A percentile compares a stretch with the other conserved stretches of the same genome.
These are phyloP conservation scores for Hortaea sp. DNA, from an alignment of 2,329 filamentous ascomycete species.

Conservation along the genomic window DNA sequence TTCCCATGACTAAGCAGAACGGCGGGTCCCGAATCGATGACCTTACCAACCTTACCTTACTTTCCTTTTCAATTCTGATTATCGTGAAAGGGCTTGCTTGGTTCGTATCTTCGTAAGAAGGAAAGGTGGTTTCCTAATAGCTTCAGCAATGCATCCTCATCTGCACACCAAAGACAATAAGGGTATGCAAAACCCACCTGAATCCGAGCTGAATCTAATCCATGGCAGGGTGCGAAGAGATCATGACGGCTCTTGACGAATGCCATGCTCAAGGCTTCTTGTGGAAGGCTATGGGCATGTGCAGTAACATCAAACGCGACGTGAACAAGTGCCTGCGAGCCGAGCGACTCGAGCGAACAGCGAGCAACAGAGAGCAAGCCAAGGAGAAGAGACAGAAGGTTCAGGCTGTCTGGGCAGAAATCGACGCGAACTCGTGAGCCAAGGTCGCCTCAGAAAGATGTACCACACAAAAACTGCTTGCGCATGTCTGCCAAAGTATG, in stretches of 20 bases:
- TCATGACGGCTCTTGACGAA: conserved; percentile 89
- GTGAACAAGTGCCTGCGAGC: conserved; percentile 77
- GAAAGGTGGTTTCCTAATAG: too few relatives aligned
- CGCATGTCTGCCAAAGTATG: too few relatives aligned
- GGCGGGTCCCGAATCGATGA: too few relatives aligned
- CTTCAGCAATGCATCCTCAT: conserved; percentile 77
- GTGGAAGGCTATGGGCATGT: conserved; percentile 82
- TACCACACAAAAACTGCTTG: too few relatives aligned
- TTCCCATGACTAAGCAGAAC: too few relatives aligned
- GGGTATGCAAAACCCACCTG: conserved; percentile 43
- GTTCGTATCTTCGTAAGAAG: too few relatives aligned
- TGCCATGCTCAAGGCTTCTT: conserved; percentile 90
- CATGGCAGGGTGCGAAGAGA: conserved; percentile 72
- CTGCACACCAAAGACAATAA: conserved; percentile 85
- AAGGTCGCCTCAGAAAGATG: too few relatives aligned
- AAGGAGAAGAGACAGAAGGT: conserved; percentile 63
- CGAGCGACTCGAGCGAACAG: conserved; percentile 69
- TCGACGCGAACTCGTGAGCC: conserved; percentile 57
- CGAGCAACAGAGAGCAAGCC: conserved; percentile 61
- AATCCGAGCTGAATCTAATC: too few relatives aligned
- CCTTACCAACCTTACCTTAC: too few relatives aligned
- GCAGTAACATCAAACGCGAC: conserved; percentile 73
- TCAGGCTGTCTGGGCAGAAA: conserved; percentile 68
- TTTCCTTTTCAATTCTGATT: too few relatives aligned
- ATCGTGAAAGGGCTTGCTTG: too few relatives aligned